Evolutionary conservation across 2,329 filamentous ascomycete genomes (phyloP), one percentile per base, ranked within the genome.

Genomic region (Camillea tinctor): DNA sequence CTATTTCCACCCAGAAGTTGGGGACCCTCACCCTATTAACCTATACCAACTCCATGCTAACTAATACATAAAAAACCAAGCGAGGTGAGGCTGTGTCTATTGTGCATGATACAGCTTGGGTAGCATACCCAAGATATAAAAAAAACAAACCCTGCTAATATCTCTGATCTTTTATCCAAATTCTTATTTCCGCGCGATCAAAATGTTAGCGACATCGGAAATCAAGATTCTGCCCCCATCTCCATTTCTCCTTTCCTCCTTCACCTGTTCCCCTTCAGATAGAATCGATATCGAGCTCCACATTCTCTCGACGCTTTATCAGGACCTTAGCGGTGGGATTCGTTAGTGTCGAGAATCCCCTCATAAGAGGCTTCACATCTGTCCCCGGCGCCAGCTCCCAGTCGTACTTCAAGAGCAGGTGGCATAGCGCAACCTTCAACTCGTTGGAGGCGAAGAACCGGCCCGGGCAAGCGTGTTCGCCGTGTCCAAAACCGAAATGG

Each of bases 401-500:
- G 21, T 71, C 69, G 50, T 70, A 71, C 52, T 70, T 68, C 7
- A 70, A 50, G 22, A 71, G 24, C 20, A 70, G 30, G 51, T 70
- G 66, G 40, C 60, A 66, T 9, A 70, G 58, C 3, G 60, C 36
- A 9, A 70, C 59, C 68, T 78, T 77, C 22, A 77, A 66, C 58
- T 74, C 69, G 56, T 71, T 72, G 15, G 66, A 69, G 2, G 75
- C 75, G 61, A 79, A 68, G 60, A 70, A 71, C 36, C 68, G 64
- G 4, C 68, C 69, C 3, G 68, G 65, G 17, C 69, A 71, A 0
- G 74, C 72, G 51, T 77, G 74, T 7, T 62, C 62, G 6, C 76
- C 77, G 57, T 77, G 70, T 1, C 77, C 77, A 52, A 77, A 79
- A 8, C 55, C 68, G 17, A 75, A 53, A 21, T 69, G 68, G 9